These are phyloP conservation scores for Teunomyces gatunensis DNA, from an alignment of 805 yeast species.

Conservation along the genomic window DNA sequence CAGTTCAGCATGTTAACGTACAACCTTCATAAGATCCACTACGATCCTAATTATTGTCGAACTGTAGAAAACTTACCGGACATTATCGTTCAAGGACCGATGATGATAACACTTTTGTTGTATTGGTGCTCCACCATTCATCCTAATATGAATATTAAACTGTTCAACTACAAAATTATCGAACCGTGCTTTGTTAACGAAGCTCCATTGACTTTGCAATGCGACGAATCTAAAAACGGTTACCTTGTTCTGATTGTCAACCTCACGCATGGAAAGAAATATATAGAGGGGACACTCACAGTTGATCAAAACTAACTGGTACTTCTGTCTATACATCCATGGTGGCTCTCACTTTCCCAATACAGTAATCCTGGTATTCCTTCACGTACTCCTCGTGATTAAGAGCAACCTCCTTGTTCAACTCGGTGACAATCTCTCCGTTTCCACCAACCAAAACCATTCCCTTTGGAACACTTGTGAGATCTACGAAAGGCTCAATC, in stretches of 20 bases:
- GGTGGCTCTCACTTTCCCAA: conserved; percentile 40
- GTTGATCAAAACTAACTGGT: background rate
- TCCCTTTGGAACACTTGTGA: conserved; percentile 34
- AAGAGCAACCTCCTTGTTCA: conserved; percentile 31
- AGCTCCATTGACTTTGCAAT: conserved; percentile 13
- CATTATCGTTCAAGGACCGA: conserved; percentile 78
- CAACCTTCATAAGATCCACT: conserved; percentile 84
- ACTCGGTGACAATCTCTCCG: conserved; percentile 36
- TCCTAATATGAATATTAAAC: conserved; percentile 17
- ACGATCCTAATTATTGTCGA: conserved; percentile 54
- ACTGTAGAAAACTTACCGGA: conserved; percentile 58
- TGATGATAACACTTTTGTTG: conserved; percentile 59
- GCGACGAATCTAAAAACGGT: conserved; percentile 1
- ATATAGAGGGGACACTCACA: conserved; percentile 7
- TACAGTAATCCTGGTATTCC: conserved; percentile 42
- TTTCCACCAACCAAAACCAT: conserved; percentile 43
- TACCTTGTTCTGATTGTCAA: background rate
- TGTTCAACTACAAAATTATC: conserved; percentile 47
- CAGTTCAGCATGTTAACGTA: conserved; percentile 74
- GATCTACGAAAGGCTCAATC: conserved; percentile 34
- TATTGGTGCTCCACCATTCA: conserved; percentile 41
- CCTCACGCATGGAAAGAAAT: background rate
- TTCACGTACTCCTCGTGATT: conserved; percentile 32
- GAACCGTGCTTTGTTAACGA: conserved; percentile 50
- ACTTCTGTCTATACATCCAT: conserved; percentile 14